phyloP scores from a whole-genome alignment of 495 filamentous ascomycete genomes.

The Penicillium crystallinum region DNA sequence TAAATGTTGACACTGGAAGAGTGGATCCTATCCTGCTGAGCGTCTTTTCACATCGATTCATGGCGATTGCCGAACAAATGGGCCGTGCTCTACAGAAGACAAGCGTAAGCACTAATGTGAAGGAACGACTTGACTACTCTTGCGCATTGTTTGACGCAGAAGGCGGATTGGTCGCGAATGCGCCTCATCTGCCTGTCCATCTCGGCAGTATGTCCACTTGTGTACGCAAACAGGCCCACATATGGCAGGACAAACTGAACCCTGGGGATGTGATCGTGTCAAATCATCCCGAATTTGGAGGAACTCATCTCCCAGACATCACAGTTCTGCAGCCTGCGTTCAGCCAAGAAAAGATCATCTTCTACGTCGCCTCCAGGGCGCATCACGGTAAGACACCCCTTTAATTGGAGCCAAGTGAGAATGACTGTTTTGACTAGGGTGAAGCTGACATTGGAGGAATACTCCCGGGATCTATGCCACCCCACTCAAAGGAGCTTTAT shows the following conservation, averaged over 20 bases:
- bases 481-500: constrained; percentile 82
- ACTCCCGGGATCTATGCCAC: constrained; percentile 91
- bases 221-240: constrained; percentile 60
- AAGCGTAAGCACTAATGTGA: constrained; percentile 37
- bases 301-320: constrained; percentile 84
- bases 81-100: constrained; percentile 39
- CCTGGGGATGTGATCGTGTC: constrained; percentile 90
- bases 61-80: constrained; percentile 45
- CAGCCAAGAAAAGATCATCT: constrained; percentile 61
- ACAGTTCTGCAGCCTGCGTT: constrained; percentile 87
- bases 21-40: constrained; percentile 77
- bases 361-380: constrained; percentile 86
- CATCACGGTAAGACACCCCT: constrained; percentile 59
- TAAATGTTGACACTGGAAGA: constrained; percentile 24
- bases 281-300: constrained; percentile 91
- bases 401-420: neutral
- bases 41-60: constrained; percentile 45
- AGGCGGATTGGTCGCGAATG: constrained; percentile 49
- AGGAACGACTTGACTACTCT: constrained; percentile 41
- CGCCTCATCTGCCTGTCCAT: constrained; percentile 91
- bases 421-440: constrained; percentile 61
- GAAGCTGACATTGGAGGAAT: constrained; percentile 91
- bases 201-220: constrained; percentile 72
- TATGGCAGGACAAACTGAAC: constrained; percentile 81
- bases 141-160: constrained; percentile 39